Conservation (phyloP, 495 filamentous ascomycete species). For the Hyaloscypha hepaticicola region DNA sequence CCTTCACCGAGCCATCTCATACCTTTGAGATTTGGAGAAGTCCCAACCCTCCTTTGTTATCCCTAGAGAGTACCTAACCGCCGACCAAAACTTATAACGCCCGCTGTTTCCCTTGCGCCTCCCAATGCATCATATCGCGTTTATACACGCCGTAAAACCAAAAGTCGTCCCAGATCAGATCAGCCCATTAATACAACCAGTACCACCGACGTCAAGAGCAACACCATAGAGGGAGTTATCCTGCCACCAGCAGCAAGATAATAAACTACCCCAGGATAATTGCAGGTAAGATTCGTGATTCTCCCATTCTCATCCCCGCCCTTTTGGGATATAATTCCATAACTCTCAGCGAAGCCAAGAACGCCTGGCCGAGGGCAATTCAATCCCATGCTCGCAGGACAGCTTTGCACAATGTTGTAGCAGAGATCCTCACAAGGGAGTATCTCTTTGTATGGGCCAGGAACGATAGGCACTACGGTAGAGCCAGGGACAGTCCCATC, state of each 20-base stretch:
- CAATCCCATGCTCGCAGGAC: slow-evolving; percentile 78
- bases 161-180: background rate
- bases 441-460: slow-evolving; percentile 92
- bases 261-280: slow-evolving; percentile 29
- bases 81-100: slow-evolving; percentile 3
- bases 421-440: slow-evolving; percentile 84
- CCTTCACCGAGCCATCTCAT: background rate
- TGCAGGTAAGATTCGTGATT: slow-evolving; percentile 28
- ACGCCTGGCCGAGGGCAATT: slow-evolving; percentile 61
- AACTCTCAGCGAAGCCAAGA: slow-evolving; percentile 60
- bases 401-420: slow-evolving; percentile 76
- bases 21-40: background rate
- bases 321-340: slow-evolving; percentile 46
- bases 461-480: slow-evolving; percentile 45
- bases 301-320: slow-evolving; percentile 13
- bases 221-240: background rate
- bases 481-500: slow-evolving; percentile 65
- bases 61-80: background rate
- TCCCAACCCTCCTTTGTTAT: background rate
- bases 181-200: slow-evolving; percentile 23
- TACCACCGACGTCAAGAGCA: slow-evolving; percentile 8
- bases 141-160: slow-evolving; percentile 10
- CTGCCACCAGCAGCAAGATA: slow-evolving; percentile 8
- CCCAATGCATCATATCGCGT: slow-evolving; percentile 24
- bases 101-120: slow-evolving; percentile 11